Conservation (phyloP, 352 stramenopile genomes). For the Phytophthora megakarya region DNA sequence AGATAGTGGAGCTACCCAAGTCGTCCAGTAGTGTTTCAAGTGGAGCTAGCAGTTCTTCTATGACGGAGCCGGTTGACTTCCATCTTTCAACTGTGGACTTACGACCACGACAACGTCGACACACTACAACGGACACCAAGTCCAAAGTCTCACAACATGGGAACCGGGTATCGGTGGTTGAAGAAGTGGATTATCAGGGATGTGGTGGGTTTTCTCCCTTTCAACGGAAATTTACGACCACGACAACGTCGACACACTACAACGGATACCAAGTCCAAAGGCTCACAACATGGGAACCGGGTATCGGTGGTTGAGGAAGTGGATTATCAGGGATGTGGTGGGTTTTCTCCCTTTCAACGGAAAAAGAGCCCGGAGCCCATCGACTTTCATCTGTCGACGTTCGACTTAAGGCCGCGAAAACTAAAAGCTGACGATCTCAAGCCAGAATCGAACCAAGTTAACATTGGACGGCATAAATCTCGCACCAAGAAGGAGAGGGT, state of each 20-base stretch:
- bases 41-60: background rate
- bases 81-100: conserved; percentile 28
- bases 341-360: conserved; percentile 8
- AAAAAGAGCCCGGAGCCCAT: conserved; percentile 19
- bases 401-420: conserved; percentile 27
- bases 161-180: conserved; percentile 4
- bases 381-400: conserved; percentile 42
- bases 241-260: conserved; percentile 25
- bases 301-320: background rate
- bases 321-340: background rate
- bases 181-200: too few species aligned
- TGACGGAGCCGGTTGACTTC: conserved; percentile 13
- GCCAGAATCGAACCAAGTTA: conserved; percentile 4
- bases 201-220: conserved; percentile 23
- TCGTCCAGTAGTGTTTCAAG: background rate
- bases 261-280: conserved; percentile 9
- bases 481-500: conserved; percentile 12
- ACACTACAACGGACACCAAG: conserved; percentile 24
- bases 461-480: conserved; percentile 1
- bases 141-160: background rate
- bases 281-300: background rate
- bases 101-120: conserved; percentile 13
- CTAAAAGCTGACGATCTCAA: conserved; percentile 1
- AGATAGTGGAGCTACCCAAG: background rate
- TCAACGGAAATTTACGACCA: conserved; percentile 20